Percentiles rank a stretch among this genome's conserved stretches.
phyloP scores from a whole-genome alignment of 2,329 filamentous ascomycete species.

The Xylariaceae sp. region DNA sequence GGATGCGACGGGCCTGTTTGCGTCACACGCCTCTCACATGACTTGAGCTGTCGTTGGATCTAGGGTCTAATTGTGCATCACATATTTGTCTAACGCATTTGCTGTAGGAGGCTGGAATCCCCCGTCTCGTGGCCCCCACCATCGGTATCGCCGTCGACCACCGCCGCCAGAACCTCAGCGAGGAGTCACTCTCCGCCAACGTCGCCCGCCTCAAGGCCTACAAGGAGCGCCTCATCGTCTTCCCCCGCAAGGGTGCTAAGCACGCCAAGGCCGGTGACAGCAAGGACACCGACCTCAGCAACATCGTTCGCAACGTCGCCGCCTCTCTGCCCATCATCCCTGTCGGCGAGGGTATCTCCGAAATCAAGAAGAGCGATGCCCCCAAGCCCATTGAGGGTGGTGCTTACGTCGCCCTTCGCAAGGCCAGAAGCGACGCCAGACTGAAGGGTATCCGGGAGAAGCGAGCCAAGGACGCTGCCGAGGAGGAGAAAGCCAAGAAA shows the following conservation, averaged over 20 bases:
- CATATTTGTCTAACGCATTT: conserved; percentile 33
- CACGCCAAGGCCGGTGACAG: conserved; percentile 85
- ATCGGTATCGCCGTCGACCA: conserved; percentile 96
- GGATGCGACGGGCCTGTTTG: neutral
- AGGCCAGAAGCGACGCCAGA: conserved; percentile 79
- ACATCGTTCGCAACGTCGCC: conserved; percentile 57
- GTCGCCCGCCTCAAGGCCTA: conserved; percentile 98
- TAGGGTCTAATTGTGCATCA: neutral
- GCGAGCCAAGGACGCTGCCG: conserved; percentile 83
- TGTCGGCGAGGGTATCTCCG: conserved; percentile 61
- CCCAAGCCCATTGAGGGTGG: conserved; percentile 73
- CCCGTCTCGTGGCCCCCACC: conserved; percentile 89
- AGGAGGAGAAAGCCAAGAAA: conserved; percentile 84
- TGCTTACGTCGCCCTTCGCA: conserved; percentile 83
- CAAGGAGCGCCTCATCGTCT: conserved; percentile 93
- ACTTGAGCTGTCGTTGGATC: neutral
- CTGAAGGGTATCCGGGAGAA: conserved; percentile 85
- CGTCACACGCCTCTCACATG: neutral
- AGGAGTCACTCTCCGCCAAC: conserved; percentile 92
- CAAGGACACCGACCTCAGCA: conserved; percentile 70
- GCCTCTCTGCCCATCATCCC: conserved; percentile 71
- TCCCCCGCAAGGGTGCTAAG: conserved; percentile 92
- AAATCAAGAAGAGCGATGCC: conserved; percentile 80
- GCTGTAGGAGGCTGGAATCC: conserved; percentile 85
- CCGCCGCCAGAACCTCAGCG: conserved; percentile 94